A percentile compares a stretch with the other conserved stretches of the same genome.
phyloP scores from a whole-genome alignment of 305 asterid species.

The Fraxinus xanthoxyloides region DNA sequence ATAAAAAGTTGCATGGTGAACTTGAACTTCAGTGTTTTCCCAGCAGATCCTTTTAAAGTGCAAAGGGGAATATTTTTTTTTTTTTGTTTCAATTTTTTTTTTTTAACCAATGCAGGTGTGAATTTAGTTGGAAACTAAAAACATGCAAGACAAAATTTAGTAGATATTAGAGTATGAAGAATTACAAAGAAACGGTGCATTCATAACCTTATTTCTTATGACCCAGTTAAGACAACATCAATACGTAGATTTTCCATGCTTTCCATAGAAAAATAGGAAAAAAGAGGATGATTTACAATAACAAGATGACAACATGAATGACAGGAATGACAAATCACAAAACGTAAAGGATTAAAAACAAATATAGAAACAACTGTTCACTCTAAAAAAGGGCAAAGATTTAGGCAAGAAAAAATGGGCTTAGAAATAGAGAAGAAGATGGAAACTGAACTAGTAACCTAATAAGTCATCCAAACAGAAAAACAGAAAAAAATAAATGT shows the following conservation, averaged over 20 bases:
- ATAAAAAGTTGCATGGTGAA: neutral
- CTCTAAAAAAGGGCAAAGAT: neutral
- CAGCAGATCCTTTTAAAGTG: conserved; percentile 1
- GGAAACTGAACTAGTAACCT: neutral
- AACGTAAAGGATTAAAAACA: neutral
- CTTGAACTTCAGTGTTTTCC: neutral
- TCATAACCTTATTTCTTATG: neutral
- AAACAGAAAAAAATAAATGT: neutral
- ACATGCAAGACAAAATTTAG: neutral
- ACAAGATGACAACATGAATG: neutral
- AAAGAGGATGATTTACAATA: neutral
- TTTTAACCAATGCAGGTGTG: neutral
- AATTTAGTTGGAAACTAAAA: neutral
- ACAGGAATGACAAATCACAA: neutral
- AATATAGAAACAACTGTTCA: neutral
- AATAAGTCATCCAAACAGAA: neutral
- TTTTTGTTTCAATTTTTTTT: neutral
- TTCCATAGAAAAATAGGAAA: neutral
- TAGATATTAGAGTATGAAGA: neutral
- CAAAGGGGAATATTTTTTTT: neutral
- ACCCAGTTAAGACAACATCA: neutral
- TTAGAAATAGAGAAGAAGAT: neutral
- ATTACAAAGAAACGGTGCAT: neutral
- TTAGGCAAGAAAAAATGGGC: neutral
- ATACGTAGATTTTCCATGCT: neutral